Evolutionary conservation across 1,284 basidiomycete genomes (phyloP), one percentile per base, ranked within the genome.

Genomic region (Microbotryomycetes sp.): DNA sequence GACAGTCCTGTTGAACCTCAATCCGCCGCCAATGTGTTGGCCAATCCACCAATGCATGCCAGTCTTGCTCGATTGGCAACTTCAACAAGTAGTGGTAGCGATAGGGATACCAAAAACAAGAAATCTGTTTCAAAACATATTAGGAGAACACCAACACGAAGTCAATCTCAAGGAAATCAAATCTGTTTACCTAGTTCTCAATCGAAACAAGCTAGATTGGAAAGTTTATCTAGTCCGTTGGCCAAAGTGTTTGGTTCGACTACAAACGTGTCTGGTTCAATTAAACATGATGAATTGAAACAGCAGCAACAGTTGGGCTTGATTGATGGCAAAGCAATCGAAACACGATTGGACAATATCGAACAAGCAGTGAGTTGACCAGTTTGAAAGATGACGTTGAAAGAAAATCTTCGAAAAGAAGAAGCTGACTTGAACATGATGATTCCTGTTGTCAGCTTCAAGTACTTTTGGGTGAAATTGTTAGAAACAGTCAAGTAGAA

Each of bases 201-300:
- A 19, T 19, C 12, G 36, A 46, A 22, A 7, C 48, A 49, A 15
- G 32, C 47, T 15, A 51, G 58, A 19, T 54, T 62, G 23, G 60
- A 55, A 2, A 53, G 32, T 45, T 46, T 56, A 23, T 6, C 49
- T 23, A 56, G 54, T 22, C 59, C 59, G 2, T 55, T 61, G 42
- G 59, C 59, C 5, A 42, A 46, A 45, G 36, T 61, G 29, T 61
- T 61, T 25, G 23, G 22, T 12, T 50, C 36, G 12, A 19, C 9
- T 42, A 42, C 36, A 19, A 19, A n/a, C n/a, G n/a, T n/a, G n/a
- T n/a, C n/a, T n/a, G n/a, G n/a, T n/a, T n/a, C n/a, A n/a, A n/a
- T n/a, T n/a, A n/a, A n/a, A n/a, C n/a, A n/a, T n/a, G n/a, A n/a
- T n/a, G n/a, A n/a, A n/a, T n/a, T n/a, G n/a, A n/a, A n/a, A n/a